These are phyloP conservation scores for Tulasnella sp. DNA, from an alignment of 768 basidiomycete genomes.

Conservation along the genomic window DNA sequence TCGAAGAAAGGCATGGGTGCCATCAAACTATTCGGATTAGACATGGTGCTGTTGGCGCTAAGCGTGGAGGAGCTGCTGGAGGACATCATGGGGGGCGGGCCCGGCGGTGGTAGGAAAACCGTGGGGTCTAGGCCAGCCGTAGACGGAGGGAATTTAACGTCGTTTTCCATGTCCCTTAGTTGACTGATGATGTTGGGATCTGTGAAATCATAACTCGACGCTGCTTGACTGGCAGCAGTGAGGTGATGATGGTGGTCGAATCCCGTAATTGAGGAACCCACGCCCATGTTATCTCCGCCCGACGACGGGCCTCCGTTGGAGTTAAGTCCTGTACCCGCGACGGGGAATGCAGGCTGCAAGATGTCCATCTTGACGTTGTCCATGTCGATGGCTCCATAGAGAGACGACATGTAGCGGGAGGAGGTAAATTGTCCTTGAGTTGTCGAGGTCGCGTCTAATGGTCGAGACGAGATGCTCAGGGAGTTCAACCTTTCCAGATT, in stretches of 20 bases:
- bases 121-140: background rate
- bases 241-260: background rate
- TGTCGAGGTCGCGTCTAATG: background rate
- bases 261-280: background rate
- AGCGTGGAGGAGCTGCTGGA: background rate
- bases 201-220: conserved; percentile 10
- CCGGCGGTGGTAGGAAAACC: background rate
- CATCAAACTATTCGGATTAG: background rate
- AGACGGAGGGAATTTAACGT: background rate
- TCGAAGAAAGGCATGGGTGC: background rate
- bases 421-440: background rate
- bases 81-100: background rate
- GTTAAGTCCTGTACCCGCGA: background rate
- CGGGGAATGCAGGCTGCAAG: background rate
- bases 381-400: conserved; percentile 15
- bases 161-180: conserved; percentile 13
- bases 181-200: background rate
- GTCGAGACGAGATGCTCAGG: background rate
- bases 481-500: background rate
- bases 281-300: conserved; percentile 7
- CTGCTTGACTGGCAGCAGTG: background rate
- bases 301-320: background rate
- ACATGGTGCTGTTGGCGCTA: background rate
- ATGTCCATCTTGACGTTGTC: background rate
- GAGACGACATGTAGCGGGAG: conserved; percentile 1